phyloP scores from a whole-genome alignment of 1,284 basidiomycete genomes.

The Naganishia sp. region DNA sequence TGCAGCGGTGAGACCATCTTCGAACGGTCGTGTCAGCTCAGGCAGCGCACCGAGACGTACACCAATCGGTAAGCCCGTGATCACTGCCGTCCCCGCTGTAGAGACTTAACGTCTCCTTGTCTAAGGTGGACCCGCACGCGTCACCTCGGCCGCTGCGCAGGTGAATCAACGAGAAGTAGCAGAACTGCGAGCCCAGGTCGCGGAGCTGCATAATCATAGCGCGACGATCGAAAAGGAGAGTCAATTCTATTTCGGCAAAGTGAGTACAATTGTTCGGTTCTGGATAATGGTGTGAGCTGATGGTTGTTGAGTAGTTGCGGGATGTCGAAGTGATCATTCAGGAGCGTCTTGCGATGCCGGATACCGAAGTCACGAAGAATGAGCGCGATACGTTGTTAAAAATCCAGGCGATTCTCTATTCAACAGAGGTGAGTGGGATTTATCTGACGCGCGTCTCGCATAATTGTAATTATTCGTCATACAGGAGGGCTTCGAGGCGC shows the following conservation, averaged over 20 bases:
- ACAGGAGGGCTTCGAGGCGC: constrained; percentile 71
- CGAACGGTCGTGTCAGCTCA: constrained; percentile 23
- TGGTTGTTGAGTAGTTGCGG: constrained; percentile 63
- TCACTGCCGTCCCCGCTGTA: neutral
- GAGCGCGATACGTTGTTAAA: constrained; percentile 72
- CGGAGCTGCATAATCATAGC: constrained; percentile 77
- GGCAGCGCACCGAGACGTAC: constrained; percentile 29
- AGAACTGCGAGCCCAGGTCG: constrained; percentile 72
- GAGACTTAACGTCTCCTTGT: neutral
- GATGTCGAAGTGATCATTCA: constrained; percentile 94
- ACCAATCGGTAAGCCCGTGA: constrained; percentile 6
- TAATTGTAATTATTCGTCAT: constrained; percentile 8
- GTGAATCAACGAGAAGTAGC: constrained; percentile 55
- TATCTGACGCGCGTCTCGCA: neutral
- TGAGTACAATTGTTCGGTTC: constrained; percentile 41
- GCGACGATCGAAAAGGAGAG: constrained; percentile 91
- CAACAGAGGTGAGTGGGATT: constrained; percentile 72
- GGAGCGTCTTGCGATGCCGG: constrained; percentile 65
- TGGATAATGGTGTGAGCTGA: neutral
- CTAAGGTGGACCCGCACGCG: constrained; percentile 34
- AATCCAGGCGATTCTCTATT: constrained; percentile 92
- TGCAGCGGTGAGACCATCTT: constrained; percentile 10
- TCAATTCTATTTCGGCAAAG: constrained; percentile 98
- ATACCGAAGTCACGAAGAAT: constrained; percentile 58
- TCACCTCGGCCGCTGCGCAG: constrained; percentile 34